Conservation (phyloP, 2,329 filamentous ascomycete species). For the Neoarthrinium moseri region DNA sequence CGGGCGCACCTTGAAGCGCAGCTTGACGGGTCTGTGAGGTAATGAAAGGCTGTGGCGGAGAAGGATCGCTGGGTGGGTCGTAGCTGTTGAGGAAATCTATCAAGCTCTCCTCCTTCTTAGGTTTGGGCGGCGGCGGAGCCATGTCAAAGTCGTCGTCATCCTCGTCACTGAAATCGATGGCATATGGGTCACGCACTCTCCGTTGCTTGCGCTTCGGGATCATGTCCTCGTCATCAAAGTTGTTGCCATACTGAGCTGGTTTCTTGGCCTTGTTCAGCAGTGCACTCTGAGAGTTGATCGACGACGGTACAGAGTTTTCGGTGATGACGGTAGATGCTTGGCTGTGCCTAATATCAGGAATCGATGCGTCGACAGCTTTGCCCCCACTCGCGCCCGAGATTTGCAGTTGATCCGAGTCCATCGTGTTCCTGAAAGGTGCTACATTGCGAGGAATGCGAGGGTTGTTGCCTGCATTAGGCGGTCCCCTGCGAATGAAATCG, state of each 20-base stretch:
- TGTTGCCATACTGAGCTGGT: constrained; percentile 31
- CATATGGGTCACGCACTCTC: constrained; percentile 84
- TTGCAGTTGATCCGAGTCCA: constrained; percentile 74
- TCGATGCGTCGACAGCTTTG: constrained; percentile 55
- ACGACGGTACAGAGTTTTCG: constrained; percentile 61
- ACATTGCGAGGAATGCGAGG: constrained; percentile 79
- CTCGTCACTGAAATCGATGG: constrained; percentile 79
- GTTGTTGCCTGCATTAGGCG: constrained; percentile 58
- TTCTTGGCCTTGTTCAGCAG: constrained; percentile 51
- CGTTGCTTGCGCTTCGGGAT: constrained; percentile 73
- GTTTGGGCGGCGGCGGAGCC: constrained; percentile 39
- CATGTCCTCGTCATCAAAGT: constrained; percentile 50
- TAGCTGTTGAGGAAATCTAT: constrained; percentile 72
- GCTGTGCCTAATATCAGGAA: constrained; percentile 56
- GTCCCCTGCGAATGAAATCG: constrained; percentile 90
- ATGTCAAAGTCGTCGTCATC: constrained; percentile 56
- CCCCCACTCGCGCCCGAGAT: constrained; percentile 55
- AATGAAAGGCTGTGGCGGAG: constrained; percentile 31
- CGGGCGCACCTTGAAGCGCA: constrained; percentile 31
- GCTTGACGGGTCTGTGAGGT: constrained; percentile 21
- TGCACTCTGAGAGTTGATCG: constrained; percentile 73
- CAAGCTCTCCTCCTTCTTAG: constrained; percentile 63
- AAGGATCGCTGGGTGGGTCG: constrained; percentile 59
- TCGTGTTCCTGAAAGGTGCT: constrained; percentile 79
- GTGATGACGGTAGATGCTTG: constrained; percentile 56